These are phyloP conservation scores for Nicotiana sylvestris DNA, from an alignment of 257 asterid genomes.

Conservation along the genomic window DNA sequence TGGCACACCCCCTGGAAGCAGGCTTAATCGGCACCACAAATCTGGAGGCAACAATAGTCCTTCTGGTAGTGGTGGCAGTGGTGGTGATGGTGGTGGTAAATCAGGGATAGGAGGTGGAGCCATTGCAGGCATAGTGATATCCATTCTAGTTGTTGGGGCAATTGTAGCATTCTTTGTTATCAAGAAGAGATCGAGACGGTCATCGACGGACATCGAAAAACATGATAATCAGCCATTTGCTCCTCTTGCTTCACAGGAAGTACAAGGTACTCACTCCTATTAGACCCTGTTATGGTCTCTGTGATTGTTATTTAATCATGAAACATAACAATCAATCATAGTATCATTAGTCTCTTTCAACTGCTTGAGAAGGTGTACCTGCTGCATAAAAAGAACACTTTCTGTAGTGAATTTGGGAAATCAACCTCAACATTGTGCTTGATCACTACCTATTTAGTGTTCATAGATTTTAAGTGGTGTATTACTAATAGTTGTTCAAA, in stretches of 20 bases:
- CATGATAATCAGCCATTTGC: slow-evolving; percentile 61
- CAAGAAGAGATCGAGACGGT: slow-evolving; percentile 53
- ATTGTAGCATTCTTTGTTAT: slow-evolving; percentile 49
- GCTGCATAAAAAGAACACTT: background rate
- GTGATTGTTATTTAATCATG: background rate
- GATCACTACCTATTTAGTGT: background rate
- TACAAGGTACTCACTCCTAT: slow-evolving; percentile 39
- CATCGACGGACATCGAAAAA: slow-evolving; percentile 60
- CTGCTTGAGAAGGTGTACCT: background rate
- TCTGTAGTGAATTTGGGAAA: background rate
- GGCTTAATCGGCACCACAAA: slow-evolving; percentile 41
- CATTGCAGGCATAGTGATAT: slow-evolving; percentile 59
- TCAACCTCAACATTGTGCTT: background rate
- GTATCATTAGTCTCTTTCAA: background rate
- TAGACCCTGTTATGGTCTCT: background rate
- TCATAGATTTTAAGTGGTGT: background rate
- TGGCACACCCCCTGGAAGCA: slow-evolving; percentile 79
- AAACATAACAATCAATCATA: background rate
- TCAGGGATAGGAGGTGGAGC: slow-evolving; percentile 63
- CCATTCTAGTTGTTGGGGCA: slow-evolving; percentile 57
- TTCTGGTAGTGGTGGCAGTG: slow-evolving; percentile 32
- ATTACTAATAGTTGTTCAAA: background rate
- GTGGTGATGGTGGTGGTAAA: slow-evolving; percentile 33
- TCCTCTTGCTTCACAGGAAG: slow-evolving; percentile 62
- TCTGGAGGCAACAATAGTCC: slow-evolving; percentile 47